Base-by-base conservation (phyloP, 208 protist species). In the Crithidia bombi region DNA sequence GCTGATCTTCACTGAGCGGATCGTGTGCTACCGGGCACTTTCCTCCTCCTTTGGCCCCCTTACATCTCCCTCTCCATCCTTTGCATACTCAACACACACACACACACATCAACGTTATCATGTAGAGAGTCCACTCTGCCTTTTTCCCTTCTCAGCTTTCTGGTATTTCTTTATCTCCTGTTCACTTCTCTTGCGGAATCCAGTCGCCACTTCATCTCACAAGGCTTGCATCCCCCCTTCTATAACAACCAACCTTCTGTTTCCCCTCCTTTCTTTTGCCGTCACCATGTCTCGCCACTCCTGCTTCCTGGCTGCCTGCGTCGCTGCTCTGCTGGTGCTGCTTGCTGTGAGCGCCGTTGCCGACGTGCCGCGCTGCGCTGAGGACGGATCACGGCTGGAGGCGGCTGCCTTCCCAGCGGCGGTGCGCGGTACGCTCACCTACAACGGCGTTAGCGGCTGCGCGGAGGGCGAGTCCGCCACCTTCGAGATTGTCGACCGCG, bases 331-430 rank as follows among this genome's bases (percentile, higher is more conserved):
- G 63, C 26, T 55, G 59, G 47, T 59, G 28, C 57, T 77, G 38
- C 35, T 76, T 21, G 49, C 50, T 2, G 55, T 77, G 1, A n/a
- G 59, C 39, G 28, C 23, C 1, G 26, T 11, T 14, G 68, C 71
- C 3, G 43, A 64, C 15, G 25, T 59, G 55, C 64, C 78, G n/a
- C 76, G 57, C 49, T 73, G 79, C 36, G 63, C 82, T 9, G 58
- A 75, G 19, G 61, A 66, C 46, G 46, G 46, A 17, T 69, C 58
- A 4, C 54, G 28, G 6, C 26, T 30, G 5, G 54, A 55, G 14
- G 65, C 46, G 14, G n/a, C 32, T 2, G 47, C 15, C 19, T 51
- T 15, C 35, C 65, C 66, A 41, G 52, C 39, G 1, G 43, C 39
- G 3, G 14, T 66, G 21, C 28, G 15, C 5, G 61, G 61, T 15